Conservation (phyloP, 192 early-diverging fungal genomes). For the Dissophora ornata region DNA sequence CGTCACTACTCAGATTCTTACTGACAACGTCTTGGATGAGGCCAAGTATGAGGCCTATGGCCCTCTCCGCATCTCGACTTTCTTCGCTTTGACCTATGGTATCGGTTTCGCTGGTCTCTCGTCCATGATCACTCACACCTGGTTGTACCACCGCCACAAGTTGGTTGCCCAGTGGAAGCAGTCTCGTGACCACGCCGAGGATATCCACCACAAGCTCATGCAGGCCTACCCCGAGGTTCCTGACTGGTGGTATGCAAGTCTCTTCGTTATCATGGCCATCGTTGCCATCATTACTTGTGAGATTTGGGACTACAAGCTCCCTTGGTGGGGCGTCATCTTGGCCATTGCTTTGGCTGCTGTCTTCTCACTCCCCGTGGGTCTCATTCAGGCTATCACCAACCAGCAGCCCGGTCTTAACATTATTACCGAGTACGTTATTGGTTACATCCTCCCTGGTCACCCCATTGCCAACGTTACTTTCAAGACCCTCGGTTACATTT, state of each 20-base stretch:
- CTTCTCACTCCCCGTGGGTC: slow-evolving; percentile 66
- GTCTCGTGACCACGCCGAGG: too few relatives aligned
- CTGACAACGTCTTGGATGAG: slow-evolving; percentile 51
- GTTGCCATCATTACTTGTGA: slow-evolving; percentile 48
- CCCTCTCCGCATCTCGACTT: slow-evolving; percentile 60
- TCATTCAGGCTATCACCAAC: too few relatives aligned
- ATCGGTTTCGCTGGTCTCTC: too few relatives aligned
- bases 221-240: too few relatives aligned
- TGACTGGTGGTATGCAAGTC: slow-evolving; percentile 63
- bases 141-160: too few relatives aligned
- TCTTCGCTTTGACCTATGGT: too few relatives aligned
- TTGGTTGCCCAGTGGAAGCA: too few relatives aligned
- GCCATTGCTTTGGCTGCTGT: slow-evolving; percentile 53
- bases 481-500: slow-evolving; percentile 66
- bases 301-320: slow-evolving; percentile 50
- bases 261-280: slow-evolving; percentile 53
- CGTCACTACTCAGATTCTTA: slow-evolving; percentile 33
- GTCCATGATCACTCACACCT: too few relatives aligned
- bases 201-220: too few relatives aligned
- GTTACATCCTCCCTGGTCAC: slow-evolving; percentile 68
- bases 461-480: slow-evolving; percentile 66
- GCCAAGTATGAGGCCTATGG: slow-evolving; percentile 58
- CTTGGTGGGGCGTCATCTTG: slow-evolving; percentile 62
- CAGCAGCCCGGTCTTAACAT: slow-evolving; percentile 65
- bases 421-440: slow-evolving; percentile 67